Evolutionary conservation across 495 filamentous ascomycete genomes (phyloP).

Genomic region (Lophium mytilinum): DNA sequence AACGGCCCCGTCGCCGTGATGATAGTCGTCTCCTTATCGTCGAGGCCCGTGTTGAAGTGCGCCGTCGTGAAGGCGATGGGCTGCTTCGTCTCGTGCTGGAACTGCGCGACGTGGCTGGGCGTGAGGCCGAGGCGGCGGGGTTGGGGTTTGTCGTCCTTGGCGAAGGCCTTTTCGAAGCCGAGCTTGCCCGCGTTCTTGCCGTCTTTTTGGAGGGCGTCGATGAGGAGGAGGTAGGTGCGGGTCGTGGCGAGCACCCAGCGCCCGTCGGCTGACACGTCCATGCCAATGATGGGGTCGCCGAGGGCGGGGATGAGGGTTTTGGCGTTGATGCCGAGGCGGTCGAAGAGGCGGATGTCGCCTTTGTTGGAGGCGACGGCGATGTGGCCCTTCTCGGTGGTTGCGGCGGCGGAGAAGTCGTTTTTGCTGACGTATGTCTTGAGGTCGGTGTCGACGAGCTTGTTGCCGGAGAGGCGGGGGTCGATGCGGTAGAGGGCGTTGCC

Average conservation of each 20-base stretch:
- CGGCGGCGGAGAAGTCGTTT: slow-evolving; percentile 89
- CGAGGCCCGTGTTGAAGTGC: slow-evolving; percentile 86
- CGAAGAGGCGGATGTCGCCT: slow-evolving; percentile 94
- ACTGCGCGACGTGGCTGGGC: slow-evolving; percentile 88
- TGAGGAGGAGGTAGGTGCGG: slow-evolving; percentile 86
- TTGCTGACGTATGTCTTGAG: slow-evolving; percentile 94
- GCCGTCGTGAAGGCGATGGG: slow-evolving; percentile 83
- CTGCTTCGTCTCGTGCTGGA: slow-evolving; percentile 86
- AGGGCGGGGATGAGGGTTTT: slow-evolving; percentile 96
- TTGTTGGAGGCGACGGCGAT: slow-evolving; percentile 96
- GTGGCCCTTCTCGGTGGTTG: slow-evolving; percentile 92
- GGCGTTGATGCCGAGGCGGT: slow-evolving; percentile 90
- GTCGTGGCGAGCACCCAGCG: slow-evolving; percentile 94
- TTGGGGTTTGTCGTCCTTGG: slow-evolving; percentile 86
- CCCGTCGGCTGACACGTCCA: slow-evolving; percentile 91
- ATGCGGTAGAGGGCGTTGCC: slow-evolving; percentile 88
- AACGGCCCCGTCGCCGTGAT: slow-evolving; percentile 97
- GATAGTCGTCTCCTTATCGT: slow-evolving; percentile 75
- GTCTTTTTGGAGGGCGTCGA: slow-evolving; percentile 81
- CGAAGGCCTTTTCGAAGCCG: slow-evolving; percentile 89
- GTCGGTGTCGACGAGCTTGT: slow-evolving; percentile 86
- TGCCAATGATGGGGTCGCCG: slow-evolving; percentile 87
- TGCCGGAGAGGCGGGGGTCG: slow-evolving; percentile 81
- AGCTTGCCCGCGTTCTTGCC: slow-evolving; percentile 97
- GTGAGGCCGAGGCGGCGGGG: slow-evolving; percentile 82